Percentiles rank a stretch among this genome's conserved stretches.
phyloP scores from a whole-genome alignment of 2,329 filamentous ascomycete genomes.

The Alternaria brassicae region DNA sequence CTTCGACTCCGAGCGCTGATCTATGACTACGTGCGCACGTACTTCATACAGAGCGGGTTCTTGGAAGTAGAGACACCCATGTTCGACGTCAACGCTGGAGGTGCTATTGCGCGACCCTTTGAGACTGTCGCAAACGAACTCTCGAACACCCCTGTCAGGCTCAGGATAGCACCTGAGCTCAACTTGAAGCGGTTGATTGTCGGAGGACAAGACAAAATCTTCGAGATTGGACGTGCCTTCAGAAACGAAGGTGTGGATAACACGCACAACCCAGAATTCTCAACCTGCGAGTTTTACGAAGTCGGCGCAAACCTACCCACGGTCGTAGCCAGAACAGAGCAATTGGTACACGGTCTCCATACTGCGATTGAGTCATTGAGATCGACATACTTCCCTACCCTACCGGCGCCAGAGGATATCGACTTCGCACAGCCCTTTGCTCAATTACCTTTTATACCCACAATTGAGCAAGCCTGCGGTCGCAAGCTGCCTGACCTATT shows the following conservation, averaged over 20 bases:
- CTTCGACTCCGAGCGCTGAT: conserved; percentile 77
- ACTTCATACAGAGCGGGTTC: conserved; percentile 75
- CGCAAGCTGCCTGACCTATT: conserved; percentile 66
- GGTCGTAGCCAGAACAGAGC: conserved; percentile 78
- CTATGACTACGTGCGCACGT: conserved; percentile 74
- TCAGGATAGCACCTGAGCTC: conserved; percentile 91
- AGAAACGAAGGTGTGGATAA: conserved; percentile 78
- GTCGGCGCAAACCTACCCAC: conserved; percentile 79
- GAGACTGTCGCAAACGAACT: conserved; percentile 80
- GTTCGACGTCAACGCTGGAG: conserved; percentile 80
- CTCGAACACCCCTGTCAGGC: conserved; percentile 71
- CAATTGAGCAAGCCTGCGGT: conserved; percentile 72
- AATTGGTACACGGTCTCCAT: conserved; percentile 62
- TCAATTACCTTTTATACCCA: conserved; percentile 83
- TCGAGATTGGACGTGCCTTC: conserved; percentile 92
- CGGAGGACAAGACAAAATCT: conserved; percentile 86
- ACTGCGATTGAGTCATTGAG: conserved; percentile 56
- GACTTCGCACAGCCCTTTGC: conserved; percentile 66
- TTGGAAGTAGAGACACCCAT: conserved; percentile 92
- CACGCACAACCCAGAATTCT: conserved; percentile 97
- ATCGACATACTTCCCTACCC: conserved; percentile 38
- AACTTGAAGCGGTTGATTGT: conserved; percentile 93
- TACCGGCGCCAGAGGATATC: conserved; percentile 54
- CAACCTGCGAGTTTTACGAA: conserved; percentile 95
- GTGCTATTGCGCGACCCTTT: conserved; percentile 87